Conservation (phyloP, 2,329 filamentous ascomycete genomes). For the Penicillium sp. region DNA sequence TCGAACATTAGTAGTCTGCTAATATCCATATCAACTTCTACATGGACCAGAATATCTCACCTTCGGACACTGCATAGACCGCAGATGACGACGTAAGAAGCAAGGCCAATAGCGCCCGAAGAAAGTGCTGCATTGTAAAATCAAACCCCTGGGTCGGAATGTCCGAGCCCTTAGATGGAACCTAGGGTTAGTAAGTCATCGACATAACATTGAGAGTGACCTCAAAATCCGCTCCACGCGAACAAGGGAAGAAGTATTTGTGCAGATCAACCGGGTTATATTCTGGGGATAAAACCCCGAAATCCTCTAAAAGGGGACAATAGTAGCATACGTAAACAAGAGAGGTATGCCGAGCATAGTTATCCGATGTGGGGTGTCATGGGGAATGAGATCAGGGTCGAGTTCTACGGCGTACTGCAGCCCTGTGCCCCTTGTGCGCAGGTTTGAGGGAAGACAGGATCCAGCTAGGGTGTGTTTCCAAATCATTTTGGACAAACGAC, state of each 20-base stretch:
- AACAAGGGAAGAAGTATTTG: not conserved
- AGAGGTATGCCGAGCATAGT: conserved; percentile 17
- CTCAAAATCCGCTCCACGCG: conserved; percentile 6
- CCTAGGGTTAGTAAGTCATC: conserved; percentile 11
- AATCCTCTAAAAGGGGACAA: not conserved
- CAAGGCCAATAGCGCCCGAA: conserved; percentile 11
- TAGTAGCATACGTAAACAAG: conserved; percentile 10
- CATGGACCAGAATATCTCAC: conserved; percentile 16
- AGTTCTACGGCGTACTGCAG: not conserved
- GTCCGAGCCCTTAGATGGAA: conserved; percentile 5
- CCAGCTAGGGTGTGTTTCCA: not conserved
- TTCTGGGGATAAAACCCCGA: conserved; percentile 1
- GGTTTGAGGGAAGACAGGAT: not conserved
- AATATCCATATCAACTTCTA: not conserved
- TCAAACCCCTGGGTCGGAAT: not conserved
- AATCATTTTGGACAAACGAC: not conserved
- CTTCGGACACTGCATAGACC: conserved; percentile 23
- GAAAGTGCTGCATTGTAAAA: conserved; percentile 17
- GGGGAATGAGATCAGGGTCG: conserved; percentile 19
- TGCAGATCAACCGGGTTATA: conserved; percentile 27
- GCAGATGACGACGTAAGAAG: conserved; percentile 15
- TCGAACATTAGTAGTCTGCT: conserved; percentile 17
- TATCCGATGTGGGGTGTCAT: conserved; percentile 13
- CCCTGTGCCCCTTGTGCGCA: not conserved
- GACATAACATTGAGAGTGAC: conserved; percentile 10